Conservation (phyloP, 345 rosid species). For the Pugionium dolabratum region DNA sequence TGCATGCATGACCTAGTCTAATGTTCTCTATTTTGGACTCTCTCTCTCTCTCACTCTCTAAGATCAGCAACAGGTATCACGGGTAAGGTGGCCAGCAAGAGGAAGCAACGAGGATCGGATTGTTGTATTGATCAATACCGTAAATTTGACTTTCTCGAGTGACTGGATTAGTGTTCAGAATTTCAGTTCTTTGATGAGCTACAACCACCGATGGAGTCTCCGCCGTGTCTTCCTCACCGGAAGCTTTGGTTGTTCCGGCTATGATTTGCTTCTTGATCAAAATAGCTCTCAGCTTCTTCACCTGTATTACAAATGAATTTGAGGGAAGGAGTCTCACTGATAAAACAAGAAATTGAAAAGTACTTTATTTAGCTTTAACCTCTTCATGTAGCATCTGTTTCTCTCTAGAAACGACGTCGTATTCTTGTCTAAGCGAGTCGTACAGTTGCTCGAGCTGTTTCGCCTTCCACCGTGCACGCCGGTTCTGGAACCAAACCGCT, state of each 20-base stretch:
- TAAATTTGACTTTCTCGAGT: slow-evolving; percentile 20
- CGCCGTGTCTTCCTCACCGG: slow-evolving; percentile 18
- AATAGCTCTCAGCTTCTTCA: slow-evolving; percentile 36
- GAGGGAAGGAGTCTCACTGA: not conserved
- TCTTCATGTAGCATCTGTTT: slow-evolving; percentile 80
- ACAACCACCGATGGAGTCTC: slow-evolving; percentile 31
- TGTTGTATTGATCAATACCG: slow-evolving; percentile 28
- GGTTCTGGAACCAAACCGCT: slow-evolving; percentile 93
- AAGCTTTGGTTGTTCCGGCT: not conserved
- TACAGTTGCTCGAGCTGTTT: slow-evolving; percentile 84
- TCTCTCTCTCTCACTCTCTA: slow-evolving; percentile 8
- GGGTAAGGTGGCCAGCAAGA: slow-evolving; percentile 36
- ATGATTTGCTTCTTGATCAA: slow-evolving; percentile 24
- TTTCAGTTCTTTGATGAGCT: slow-evolving; percentile 34
- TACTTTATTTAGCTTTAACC: slow-evolving; percentile 39
- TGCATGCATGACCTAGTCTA: not conserved
- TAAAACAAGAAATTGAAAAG: not conserved
- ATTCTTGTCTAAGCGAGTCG: slow-evolving; percentile 70
- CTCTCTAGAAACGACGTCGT: slow-evolving; percentile 62
- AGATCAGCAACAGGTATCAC: slow-evolving; percentile 4
- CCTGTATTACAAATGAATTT: slow-evolving; percentile 11
- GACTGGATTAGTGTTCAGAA: slow-evolving; percentile 12
- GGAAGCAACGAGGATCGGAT: slow-evolving; percentile 27
- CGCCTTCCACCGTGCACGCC: slow-evolving; percentile 85
- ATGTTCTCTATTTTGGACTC: not conserved